phyloP scores from a whole-genome alignment of 768 basidiomycete species.

The Hysterangium stoloniferum region DNA sequence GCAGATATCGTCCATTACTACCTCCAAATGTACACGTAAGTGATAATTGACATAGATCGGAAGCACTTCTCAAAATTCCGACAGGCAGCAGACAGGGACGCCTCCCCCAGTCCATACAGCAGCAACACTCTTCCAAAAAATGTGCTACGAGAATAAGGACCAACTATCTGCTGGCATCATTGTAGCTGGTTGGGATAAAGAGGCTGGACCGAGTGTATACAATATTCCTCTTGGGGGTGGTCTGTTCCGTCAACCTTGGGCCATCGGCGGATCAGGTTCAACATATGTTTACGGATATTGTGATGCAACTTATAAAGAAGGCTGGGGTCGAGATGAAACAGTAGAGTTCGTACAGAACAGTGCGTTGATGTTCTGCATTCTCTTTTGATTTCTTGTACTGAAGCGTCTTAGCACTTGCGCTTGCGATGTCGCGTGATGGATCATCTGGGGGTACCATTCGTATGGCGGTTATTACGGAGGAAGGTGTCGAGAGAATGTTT shows the following conservation, averaged over 20 bases:
- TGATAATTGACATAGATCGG: conserved; percentile 11
- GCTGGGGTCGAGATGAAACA: conserved; percentile 85
- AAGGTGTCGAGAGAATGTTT: conserved; percentile 85
- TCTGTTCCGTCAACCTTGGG: conserved; percentile 96
- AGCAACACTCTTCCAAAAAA: conserved; percentile 72
- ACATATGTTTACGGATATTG: conserved; percentile 99
- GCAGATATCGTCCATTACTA: conserved; percentile 86
- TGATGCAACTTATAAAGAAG: conserved; percentile 94
- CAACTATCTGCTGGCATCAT: conserved; percentile 87
- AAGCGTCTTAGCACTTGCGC: conserved; percentile 61
- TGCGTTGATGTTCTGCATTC: conserved; percentile 34
- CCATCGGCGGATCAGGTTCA: conserved; percentile 95
- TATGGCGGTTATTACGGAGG: conserved; percentile 94
- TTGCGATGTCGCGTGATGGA: conserved; percentile 97
- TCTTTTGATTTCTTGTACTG: conserved; percentile 3
- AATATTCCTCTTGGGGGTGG: conserved; percentile 97
- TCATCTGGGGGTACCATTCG: conserved; percentile 97
- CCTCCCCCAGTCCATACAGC: conserved; percentile 77
- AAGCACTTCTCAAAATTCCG: conserved; percentile 16
- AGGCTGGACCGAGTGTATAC: conserved; percentile 86
- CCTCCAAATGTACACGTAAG: conserved; percentile 69
- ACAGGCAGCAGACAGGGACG: conserved; percentile 48
- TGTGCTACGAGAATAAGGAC: conserved; percentile 96
- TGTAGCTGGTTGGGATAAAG: conserved; percentile 95
- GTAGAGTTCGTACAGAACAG: conserved; percentile 94